Base-by-base conservation (phyloP, 2,329 filamentous ascomycete genomes). In the Zymoseptoria crescenta region DNA sequence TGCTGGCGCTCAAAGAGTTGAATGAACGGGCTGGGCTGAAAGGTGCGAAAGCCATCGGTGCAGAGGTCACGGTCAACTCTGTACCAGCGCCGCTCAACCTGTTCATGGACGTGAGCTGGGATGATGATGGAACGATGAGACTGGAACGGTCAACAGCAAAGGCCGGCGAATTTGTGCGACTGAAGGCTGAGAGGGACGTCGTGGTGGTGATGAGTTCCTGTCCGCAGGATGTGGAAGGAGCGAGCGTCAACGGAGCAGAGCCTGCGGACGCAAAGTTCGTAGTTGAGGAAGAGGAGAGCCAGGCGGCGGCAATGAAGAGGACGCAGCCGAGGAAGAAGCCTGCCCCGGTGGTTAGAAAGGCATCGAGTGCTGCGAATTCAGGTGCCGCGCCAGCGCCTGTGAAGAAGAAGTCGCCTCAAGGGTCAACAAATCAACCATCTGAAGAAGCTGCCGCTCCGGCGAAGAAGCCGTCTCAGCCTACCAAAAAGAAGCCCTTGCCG, bases 181-280 rank as follows among this genome's bases (percentile, higher is more conserved):
- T 79, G 19, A 70, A 73, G 59, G 77, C 77, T 35, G 69, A 77
- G 62, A 70, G 76, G 50, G 76, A 79, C 64, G 67, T 78, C 2
- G 76, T 78, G 8, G 73, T 79, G 1, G 74, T 77, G 20, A 79
- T 79, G 77, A 75, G 73, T 62, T 74, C 76, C 3, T 79, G 77
- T 67, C 77, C 76, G 21, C 74, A 78, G 57, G 76, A 79, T 64
- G 70, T 78, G 5, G 35, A 45, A 45, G 35, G 35, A 13, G 65
- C 74, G 8, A 73, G 70, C 1, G 77, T 79, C 62, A 79, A 79
- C 60, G 61, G 56, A 30, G 71, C 73, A 57, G 72, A 73, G 56
- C 73, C 74, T 2, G 73, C 74, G n/a, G 76, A 78, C 59, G 76
- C 74, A 5, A 74, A 78, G 63, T 79, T 77, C 63, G 59, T 74